Conservation (phyloP, 1,139 yeast species). For the Pichia sp. region DNA sequence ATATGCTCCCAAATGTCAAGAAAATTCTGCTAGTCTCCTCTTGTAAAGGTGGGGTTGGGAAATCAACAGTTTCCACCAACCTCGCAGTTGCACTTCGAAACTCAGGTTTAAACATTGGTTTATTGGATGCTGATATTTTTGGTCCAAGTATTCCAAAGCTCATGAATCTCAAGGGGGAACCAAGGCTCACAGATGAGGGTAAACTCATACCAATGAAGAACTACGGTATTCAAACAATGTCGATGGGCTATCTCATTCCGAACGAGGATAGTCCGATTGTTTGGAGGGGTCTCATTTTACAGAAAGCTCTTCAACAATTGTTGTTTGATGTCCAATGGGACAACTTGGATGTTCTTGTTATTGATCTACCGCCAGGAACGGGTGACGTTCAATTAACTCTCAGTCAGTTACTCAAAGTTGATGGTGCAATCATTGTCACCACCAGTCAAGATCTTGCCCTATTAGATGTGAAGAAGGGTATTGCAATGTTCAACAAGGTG, state of each 20-base stretch:
- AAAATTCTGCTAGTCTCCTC: constrained; percentile 66
- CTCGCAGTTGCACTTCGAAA: constrained; percentile 55
- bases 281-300: constrained; percentile 85
- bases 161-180: constrained; percentile 58
- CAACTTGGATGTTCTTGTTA: constrained; percentile 58
- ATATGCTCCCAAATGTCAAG: constrained; percentile 51
- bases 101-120: constrained; percentile 54
- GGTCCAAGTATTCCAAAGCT: constrained; percentile 72
- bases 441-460: constrained; percentile 87
- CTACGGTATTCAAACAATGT: constrained; percentile 79
- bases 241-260: constrained; percentile 76
- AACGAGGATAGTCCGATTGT: constrained; percentile 66
- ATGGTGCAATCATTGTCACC: constrained; percentile 76
- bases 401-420: constrained; percentile 67
- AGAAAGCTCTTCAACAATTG: constrained; percentile 79
- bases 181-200: constrained; percentile 48
- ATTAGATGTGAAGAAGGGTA: constrained; percentile 75
- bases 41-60: constrained; percentile 43
- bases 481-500: constrained; percentile 70
- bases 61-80: constrained; percentile 56
- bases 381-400: constrained; percentile 84
- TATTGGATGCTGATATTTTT: constrained; percentile 75
- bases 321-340: constrained; percentile 80
- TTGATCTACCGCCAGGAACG: constrained; percentile 91
- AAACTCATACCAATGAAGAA: constrained; percentile 63